Evolutionary conservation across 306 rosid species (phyloP), one percentile per base, ranked within the genome.

Genomic region (Cajanus cajan): DNA sequence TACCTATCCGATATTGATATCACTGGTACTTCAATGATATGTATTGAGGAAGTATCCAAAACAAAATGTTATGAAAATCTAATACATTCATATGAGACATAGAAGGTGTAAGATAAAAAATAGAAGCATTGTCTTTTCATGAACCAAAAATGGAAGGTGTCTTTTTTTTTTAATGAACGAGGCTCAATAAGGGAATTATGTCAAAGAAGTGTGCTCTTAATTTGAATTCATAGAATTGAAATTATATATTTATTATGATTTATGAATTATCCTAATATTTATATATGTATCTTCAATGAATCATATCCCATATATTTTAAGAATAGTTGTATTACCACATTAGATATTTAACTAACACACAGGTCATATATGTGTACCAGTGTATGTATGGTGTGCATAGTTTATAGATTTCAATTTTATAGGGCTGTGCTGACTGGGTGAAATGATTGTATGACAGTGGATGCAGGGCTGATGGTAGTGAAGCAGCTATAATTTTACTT

Each of bases 391-490:
- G 21, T 50, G 25, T 61, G 55, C 45, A 31, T 47, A 44, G 79
- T 77, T 70, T 55, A 55, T 54, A 43, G 71, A 22, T 54, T 73
- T 74, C 68, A 65, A 62, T 77, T 57, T 39, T 36, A 52, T 45
- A 52, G 61, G 72, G 63, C n/a, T 47, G 44, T 73, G 78, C 80
- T 88, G 83, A 94, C 78, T 71, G 34, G 82, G 51, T 25, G 68
- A 66, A 59, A 59, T 85, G 73, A 43, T 86, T 74, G 15, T 64
- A 58, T 81, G 73, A 77, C 99, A 95, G 99, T 85, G 99, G 99
- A 54, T 95, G 99, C 79, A 87, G 98, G 87, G 99, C 98, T 41
- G 99, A 95, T 83, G 98, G 90, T 52, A 95, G 98, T 80, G 99
- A 95, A 90, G 99, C 98, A 68, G 99, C 99, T 71, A 93, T 95